A percentile compares a stretch with the other conserved stretches of the same genome.
These are phyloP conservation scores for Leccinum boreale DNA, from an alignment of 768 basidiomycete genomes.

Conservation along the genomic window DNA sequence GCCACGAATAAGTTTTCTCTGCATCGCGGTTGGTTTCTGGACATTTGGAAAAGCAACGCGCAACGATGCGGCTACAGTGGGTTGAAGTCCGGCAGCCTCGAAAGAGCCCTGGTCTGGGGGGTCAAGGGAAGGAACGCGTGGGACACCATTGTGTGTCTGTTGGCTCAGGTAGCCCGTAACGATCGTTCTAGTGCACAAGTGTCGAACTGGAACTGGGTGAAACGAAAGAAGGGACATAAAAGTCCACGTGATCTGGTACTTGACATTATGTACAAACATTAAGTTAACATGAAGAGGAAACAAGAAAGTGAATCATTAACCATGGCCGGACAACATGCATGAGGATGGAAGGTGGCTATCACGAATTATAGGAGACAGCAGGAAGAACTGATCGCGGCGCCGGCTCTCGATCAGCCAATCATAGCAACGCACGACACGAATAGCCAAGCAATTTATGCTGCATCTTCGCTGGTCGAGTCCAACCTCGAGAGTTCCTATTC, in stretches of 20 bases:
- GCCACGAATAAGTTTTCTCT: conserved; percentile 60
- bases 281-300: neutral
- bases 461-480: conserved; percentile 16
- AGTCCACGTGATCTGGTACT: conserved; percentile 13
- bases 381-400: neutral
- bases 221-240: conserved; percentile 25
- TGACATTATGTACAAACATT: neutral
- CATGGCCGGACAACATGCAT: neutral
- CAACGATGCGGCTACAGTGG: conserved; percentile 47
- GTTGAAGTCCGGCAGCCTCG: conserved; percentile 51
- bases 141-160: conserved; percentile 7
- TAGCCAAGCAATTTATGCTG: conserved; percentile 3
- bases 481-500: conserved; percentile 61
- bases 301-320: neutral
- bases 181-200: conserved; percentile 20
- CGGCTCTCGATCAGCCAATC: conserved; percentile 6
- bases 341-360: conserved; percentile 29
- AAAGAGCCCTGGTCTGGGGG: conserved; percentile 32
- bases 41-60: conserved; percentile 61
- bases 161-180: conserved; percentile 28
- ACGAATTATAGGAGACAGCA: conserved; percentile 7
- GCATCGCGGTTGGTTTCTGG: conserved; percentile 53
- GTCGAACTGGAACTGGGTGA: conserved; percentile 7
- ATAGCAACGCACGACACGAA: conserved; percentile 4
- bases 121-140: neutral